These are phyloP conservation scores for Kandelia obovata DNA, from an alignment of 345 rosid genomes.

Conservation along the genomic window DNA sequence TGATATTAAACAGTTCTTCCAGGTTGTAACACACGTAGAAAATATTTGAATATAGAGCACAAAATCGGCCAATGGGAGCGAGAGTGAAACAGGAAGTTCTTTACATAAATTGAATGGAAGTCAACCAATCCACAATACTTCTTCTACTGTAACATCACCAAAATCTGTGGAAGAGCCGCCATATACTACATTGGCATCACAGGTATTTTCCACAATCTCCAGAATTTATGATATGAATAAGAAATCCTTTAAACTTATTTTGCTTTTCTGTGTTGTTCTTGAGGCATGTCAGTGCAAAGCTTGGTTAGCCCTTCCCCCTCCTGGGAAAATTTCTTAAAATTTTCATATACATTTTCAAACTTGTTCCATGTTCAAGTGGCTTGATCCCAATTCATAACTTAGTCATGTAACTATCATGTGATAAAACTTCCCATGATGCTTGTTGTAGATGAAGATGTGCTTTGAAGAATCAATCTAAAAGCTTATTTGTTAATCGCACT, in stretches of 20 bases:
- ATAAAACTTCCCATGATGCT: too few relatives aligned
- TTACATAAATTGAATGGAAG: slow-evolving; percentile 53
- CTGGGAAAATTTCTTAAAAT: too few relatives aligned
- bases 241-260: neutral
- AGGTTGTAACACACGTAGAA: slow-evolving; percentile 6
- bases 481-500: too few relatives aligned
- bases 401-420: too few relatives aligned
- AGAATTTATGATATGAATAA: neutral
- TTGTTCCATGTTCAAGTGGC: too few relatives aligned
- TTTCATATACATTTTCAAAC: too few relatives aligned
- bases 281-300: too few relatives aligned
- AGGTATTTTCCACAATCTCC: slow-evolving; percentile 42
- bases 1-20: neutral
- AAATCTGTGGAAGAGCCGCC: slow-evolving; percentile 46
- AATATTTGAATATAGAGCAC: slow-evolving; percentile 43
- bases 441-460: too few relatives aligned
- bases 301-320: too few relatives aligned
- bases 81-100: slow-evolving; percentile 39
- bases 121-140: slow-evolving; percentile 31
- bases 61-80: slow-evolving; percentile 58
- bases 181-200: slow-evolving; percentile 37
- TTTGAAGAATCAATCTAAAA: too few relatives aligned
- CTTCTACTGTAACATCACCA: slow-evolving; percentile 47
- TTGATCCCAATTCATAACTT: too few relatives aligned
- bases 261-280: too few relatives aligned